Evolutionary conservation across 345 rosid genomes (phyloP).

Genomic region (Bruguiera gymnorhiza): DNA sequence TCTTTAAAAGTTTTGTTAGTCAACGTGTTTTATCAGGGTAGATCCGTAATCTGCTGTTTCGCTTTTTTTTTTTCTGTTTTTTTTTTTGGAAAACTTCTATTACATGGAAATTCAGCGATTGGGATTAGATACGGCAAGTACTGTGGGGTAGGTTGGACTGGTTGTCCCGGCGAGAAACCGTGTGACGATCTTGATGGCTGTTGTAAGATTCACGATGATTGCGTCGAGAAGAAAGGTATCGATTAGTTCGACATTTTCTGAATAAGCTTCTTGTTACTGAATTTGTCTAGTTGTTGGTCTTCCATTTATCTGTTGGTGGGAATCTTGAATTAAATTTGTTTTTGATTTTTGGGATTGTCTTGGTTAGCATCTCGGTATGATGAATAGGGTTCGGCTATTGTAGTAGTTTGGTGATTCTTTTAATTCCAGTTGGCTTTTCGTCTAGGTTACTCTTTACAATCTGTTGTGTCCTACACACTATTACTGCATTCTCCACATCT

Average conservation of each 20-base stretch:
- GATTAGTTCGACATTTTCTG: not conserved
- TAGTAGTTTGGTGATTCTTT: too few relatives aligned
- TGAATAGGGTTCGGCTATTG: too few relatives aligned
- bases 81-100: not conserved
- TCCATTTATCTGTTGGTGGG: not conserved
- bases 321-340: not conserved
- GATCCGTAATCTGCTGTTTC: too few relatives aligned
- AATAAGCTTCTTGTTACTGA: not conserved
- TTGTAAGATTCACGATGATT: conserved; percentile 80
- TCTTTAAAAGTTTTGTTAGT: too few relatives aligned
- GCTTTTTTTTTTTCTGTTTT: not conserved
- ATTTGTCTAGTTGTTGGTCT: not conserved
- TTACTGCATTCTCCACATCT: too few relatives aligned
- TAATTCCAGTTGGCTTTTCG: too few relatives aligned
- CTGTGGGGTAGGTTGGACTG: conserved; percentile 88
- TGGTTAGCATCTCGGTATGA: too few relatives aligned
- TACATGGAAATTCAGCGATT: conserved; percentile 33
- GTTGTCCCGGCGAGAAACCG: conserved; percentile 84
- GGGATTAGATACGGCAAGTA: conserved; percentile 91
- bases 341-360: too few relatives aligned
- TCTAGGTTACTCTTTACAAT: too few relatives aligned
- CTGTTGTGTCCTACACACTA: too few relatives aligned
- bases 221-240: conserved; percentile 68
- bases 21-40: too few relatives aligned
- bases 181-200: conserved; percentile 89